phyloP scores from a whole-genome alignment of 495 filamentous ascomycete species.

The Collariella sp. region DNA sequence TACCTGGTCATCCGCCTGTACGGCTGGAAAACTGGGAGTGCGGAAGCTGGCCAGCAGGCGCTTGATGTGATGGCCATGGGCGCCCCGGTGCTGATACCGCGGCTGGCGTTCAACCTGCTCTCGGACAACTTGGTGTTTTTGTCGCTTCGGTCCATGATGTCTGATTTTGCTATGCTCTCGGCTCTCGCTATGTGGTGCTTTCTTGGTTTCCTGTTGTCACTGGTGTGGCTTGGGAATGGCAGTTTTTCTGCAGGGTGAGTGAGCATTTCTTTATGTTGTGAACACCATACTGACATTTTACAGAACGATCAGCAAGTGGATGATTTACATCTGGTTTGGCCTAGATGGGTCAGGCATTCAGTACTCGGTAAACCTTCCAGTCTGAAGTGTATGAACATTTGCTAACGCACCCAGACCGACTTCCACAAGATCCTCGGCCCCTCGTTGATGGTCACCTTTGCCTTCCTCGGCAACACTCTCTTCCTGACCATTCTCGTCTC shows the following conservation, averaged over 20 bases:
- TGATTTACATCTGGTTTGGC: constrained; percentile 76
- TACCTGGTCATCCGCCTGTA: constrained; percentile 55
- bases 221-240: constrained; percentile 53
- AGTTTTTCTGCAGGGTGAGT: constrained; percentile 37
- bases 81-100: constrained; percentile 61
- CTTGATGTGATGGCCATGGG: constrained; percentile 61
- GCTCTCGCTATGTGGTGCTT: constrained; percentile 63
- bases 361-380: constrained; percentile 39
- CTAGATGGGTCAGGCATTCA: constrained; percentile 65
- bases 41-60: constrained; percentile 43
- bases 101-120: constrained; percentile 64
- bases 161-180: constrained; percentile 58
- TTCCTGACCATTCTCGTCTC: constrained; percentile 70
- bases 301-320: constrained; percentile 64
- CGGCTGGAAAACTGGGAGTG: constrained; percentile 35
- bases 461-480: constrained; percentile 66
- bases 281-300: constrained; percentile 12
- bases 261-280: not conserved
- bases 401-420: constrained; percentile 30
- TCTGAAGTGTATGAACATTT: not conserved
- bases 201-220: constrained; percentile 60
- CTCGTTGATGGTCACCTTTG: constrained; percentile 60
- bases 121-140: constrained; percentile 68
- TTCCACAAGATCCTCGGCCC: constrained; percentile 62
- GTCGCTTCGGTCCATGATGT: constrained; percentile 64